phyloP scores from a whole-genome alignment of 345 rosid species.

The Lepidium didymum region DNA sequence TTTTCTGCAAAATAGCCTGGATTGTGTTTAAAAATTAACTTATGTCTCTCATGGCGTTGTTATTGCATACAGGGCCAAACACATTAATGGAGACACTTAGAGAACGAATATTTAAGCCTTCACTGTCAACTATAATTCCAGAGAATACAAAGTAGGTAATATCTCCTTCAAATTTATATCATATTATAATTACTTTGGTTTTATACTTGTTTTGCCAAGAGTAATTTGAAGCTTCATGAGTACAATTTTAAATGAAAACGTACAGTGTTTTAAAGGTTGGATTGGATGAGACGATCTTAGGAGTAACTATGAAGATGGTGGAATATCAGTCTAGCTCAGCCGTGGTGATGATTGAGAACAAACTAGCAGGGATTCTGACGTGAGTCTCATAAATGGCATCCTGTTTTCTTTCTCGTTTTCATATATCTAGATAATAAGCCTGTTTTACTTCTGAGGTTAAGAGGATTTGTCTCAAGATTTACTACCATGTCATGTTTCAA shows the following conservation, averaged over 20 bases:
- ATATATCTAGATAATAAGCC: not conserved
- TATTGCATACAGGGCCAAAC: constrained; percentile 50
- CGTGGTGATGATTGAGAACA: constrained; percentile 64
- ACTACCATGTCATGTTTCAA: not conserved
- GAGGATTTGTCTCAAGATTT: not conserved
- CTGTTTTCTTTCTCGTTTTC: not conserved
- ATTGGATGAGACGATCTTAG: constrained; percentile 68
- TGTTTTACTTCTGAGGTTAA: not conserved
- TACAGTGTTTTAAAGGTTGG: constrained; percentile 76
- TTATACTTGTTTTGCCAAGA: not conserved
- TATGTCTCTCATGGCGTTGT: not conserved
- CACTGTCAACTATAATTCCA: constrained; percentile 68
- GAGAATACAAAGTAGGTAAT: constrained; percentile 99
- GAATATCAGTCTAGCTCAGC: constrained; percentile 67
- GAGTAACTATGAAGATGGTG: constrained; percentile 74
- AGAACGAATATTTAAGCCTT: constrained; percentile 85
- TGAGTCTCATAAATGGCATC: constrained; percentile 31
- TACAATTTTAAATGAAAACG: not conserved
- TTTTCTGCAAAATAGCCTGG: not conserved
- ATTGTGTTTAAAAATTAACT: not conserved
- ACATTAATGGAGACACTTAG: constrained; percentile 80
- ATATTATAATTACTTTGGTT: not conserved
- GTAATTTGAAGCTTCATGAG: not conserved
- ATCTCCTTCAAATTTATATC: constrained; percentile 22
- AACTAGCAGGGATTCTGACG: constrained; percentile 87